Percentiles rank a stretch among this genome's conserved stretches.
phyloP scores from a whole-genome alignment of 495 filamentous ascomycete species.

The Podospora pseudoanserina region DNA sequence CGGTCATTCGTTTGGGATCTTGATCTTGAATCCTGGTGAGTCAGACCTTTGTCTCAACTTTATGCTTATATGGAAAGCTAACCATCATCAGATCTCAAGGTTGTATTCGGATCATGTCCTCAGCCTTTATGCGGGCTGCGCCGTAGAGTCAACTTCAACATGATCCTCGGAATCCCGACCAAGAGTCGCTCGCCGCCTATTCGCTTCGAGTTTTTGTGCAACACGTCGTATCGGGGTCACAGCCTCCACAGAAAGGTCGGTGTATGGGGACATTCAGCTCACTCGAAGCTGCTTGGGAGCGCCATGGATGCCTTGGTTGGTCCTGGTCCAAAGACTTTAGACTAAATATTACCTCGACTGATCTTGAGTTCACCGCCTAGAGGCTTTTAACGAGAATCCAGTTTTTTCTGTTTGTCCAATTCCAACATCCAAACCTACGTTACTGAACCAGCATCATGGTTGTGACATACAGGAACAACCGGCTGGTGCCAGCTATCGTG shows the following conservation, averaged over 20 bases:
- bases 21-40: not conserved
- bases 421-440: not conserved
- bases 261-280: not conserved
- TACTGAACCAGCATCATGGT: conserved; percentile 3
- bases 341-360: no score
- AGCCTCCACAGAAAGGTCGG: not conserved
- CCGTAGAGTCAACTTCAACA: not conserved
- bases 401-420: not conserved
- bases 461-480: conserved; percentile 13
- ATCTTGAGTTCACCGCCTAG: no score
- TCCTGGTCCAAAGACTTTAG: no score
- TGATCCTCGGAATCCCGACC: not conserved
- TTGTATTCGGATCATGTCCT: not conserved
- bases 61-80: not conserved
- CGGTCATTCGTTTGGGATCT: no score
- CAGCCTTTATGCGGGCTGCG: not conserved
- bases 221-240: not conserved
- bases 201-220: not conserved
- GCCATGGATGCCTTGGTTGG: no score
- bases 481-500: conserved; percentile 11
- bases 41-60: not conserved
- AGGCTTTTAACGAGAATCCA: no score
- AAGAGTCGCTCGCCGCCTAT: not conserved
- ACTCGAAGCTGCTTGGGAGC: not conserved
- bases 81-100: not conserved